Evolutionary conservation across 495 filamentous ascomycete species (phyloP).

Genomic region (Aspergillus sclerotiicarbonarius): DNA sequence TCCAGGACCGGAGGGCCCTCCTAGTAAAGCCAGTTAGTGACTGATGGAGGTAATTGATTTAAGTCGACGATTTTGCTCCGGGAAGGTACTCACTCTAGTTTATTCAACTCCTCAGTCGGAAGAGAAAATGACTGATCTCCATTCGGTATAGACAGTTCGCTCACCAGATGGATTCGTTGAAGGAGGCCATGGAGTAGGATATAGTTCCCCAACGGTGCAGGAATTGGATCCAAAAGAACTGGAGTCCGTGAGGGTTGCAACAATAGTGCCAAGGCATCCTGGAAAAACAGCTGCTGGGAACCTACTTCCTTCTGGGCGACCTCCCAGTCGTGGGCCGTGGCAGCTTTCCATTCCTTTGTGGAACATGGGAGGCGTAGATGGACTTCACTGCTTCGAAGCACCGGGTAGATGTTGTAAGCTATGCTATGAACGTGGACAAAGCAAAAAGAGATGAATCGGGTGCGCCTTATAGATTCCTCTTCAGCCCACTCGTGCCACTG

Average conservation of each 20-base stretch:
- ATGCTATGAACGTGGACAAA: constrained; percentile 41
- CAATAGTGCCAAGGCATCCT: constrained; percentile 37
- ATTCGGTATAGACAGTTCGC: constrained; percentile 36
- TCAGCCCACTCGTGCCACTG: constrained; percentile 43
- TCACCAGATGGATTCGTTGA: constrained; percentile 40
- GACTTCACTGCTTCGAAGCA: constrained; percentile 39
- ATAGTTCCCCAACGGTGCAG: constrained; percentile 39
- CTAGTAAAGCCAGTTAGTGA: constrained; percentile 18
- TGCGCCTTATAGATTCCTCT: constrained; percentile 37
- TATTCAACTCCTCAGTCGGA: constrained; percentile 39
- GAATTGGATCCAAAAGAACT: constrained; percentile 32
- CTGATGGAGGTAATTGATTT: not conserved
- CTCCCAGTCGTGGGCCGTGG: constrained; percentile 33
- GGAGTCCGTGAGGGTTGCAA: constrained; percentile 32
- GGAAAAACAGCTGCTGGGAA: constrained; percentile 38
- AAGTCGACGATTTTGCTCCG: not conserved
- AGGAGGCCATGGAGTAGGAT: constrained; percentile 41
- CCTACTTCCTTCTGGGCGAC: constrained; percentile 29
- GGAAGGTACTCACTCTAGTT: constrained; percentile 31
- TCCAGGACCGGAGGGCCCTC: constrained; percentile 40
- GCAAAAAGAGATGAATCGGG: constrained; percentile 39
- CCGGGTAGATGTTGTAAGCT: constrained; percentile 40
- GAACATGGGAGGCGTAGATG: constrained; percentile 40
- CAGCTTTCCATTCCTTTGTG: constrained; percentile 39
- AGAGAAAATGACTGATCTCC: constrained; percentile 31